Percentiles rank a stretch among this genome's conserved stretches.
phyloP scores from a whole-genome alignment of 495 filamentous ascomycete species.

The Lasiosphaeris hirsuta region DNA sequence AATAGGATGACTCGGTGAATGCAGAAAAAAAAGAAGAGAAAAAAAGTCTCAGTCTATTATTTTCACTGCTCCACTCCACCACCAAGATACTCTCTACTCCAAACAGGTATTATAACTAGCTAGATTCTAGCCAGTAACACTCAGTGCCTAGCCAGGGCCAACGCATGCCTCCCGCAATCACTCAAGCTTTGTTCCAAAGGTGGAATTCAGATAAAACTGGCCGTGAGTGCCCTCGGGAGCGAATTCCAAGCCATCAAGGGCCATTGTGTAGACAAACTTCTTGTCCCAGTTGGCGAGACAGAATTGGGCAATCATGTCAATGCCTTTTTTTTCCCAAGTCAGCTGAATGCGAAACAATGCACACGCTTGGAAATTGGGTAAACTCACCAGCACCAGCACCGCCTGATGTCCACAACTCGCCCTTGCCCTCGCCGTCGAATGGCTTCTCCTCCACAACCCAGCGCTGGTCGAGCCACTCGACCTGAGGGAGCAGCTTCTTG shows the following conservation, averaged over 20 bases:
- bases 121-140: no score
- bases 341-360: not conserved
- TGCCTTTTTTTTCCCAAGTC: slow-evolving; percentile 1
- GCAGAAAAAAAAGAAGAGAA: no score
- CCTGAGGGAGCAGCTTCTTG: slow-evolving; percentile 11
- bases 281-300: slow-evolving; percentile 20
- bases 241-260: slow-evolving; percentile 19
- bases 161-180: no score
- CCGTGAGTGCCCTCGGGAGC: slow-evolving; percentile 6
- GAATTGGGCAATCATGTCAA: slow-evolving; percentile 27
- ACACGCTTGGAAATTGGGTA: not conserved
- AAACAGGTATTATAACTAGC: no score
- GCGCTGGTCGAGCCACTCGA: slow-evolving; percentile 21
- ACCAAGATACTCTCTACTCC: no score
- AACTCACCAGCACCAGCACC: slow-evolving; percentile 22
- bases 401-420: slow-evolving; percentile 27
- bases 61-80: no score
- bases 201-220: slow-evolving; percentile 14
- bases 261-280: slow-evolving; percentile 20
- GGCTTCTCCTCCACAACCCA: slow-evolving; percentile 26
- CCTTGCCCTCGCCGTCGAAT: slow-evolving; percentile 15
- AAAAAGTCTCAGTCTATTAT: no score
- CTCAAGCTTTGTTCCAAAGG: no score
- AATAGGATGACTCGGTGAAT: no score
- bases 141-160: no score